A percentile compares a stretch with the other conserved stretches of the same genome.
Conservation (phyloP, 257 asterid genomes). For the Avicennia marina region DNA sequence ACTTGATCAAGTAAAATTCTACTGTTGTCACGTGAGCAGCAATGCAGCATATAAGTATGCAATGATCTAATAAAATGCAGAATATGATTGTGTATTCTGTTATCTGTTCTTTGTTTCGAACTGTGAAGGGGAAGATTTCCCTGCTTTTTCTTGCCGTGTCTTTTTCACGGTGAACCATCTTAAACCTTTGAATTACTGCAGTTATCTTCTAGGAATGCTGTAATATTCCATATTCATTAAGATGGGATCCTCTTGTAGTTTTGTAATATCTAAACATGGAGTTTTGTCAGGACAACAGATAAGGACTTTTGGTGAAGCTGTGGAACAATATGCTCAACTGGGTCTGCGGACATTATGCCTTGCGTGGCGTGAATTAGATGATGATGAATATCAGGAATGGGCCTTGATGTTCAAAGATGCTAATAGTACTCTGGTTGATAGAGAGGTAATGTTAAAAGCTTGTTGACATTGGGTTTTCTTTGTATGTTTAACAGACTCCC, state of each 20-base stretch:
- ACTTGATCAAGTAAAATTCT: neutral
- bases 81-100: neutral
- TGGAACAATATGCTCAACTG: conserved; percentile 89
- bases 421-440: conserved; percentile 82
- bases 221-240: conserved; percentile 12
- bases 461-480: conserved; percentile 5
- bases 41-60: neutral
- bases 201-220: no score
- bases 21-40: neutral
- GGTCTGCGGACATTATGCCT: conserved; percentile 95
- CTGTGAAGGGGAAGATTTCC: no score
- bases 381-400: conserved; percentile 88
- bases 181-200: no score
- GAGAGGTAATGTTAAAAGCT: conserved; percentile 60
- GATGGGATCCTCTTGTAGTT: neutral
- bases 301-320: conserved; percentile 76
- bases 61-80: neutral
- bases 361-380: conserved; percentile 88
- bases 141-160: neutral
- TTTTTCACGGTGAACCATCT: no score
- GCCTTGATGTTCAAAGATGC: conserved; percentile 89
- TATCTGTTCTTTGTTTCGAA: neutral
- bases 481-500: conserved; percentile 5
- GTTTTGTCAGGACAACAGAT: conserved; percentile 74
- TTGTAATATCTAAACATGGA: conserved; percentile 25